phyloP scores from a whole-genome alignment of 2,329 filamentous ascomycete genomes.

The Pseudocercospora eumusae region DNA sequence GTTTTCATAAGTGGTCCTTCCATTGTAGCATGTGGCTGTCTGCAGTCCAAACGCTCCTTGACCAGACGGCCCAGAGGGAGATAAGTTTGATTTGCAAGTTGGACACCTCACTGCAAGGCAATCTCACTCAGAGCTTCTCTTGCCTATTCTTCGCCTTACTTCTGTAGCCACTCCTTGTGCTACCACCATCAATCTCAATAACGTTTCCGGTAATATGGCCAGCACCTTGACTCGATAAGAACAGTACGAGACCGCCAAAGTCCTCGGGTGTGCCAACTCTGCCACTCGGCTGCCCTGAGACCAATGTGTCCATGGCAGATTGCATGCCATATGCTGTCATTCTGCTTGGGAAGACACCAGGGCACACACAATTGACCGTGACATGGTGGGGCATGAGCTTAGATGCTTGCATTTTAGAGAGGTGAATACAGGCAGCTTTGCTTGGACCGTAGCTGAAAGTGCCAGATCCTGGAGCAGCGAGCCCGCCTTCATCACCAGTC shows the following conservation, averaged over 20 bases:
- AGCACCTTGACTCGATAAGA: slow-evolving; percentile 45
- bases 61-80: background rate
- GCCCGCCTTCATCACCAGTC: slow-evolving; percentile 50
- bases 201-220: slow-evolving; percentile 53
- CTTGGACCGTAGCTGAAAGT: slow-evolving; percentile 51
- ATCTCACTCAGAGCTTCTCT: slow-evolving; percentile 21
- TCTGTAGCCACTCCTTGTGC: slow-evolving; percentile 47
- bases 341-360: slow-evolving; percentile 56
- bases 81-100: background rate
- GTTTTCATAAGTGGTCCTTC: background rate
- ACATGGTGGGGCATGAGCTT: slow-evolving; percentile 57
- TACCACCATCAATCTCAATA: slow-evolving; percentile 52
- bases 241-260: slow-evolving; percentile 51
- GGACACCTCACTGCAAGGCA: background rate
- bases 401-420: slow-evolving; percentile 56
- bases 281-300: slow-evolving; percentile 49
- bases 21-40: no score
- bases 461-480: slow-evolving; percentile 50
- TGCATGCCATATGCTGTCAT: slow-evolving; percentile 56
- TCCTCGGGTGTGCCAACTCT: slow-evolving; percentile 52
- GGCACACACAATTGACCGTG: slow-evolving; percentile 59
- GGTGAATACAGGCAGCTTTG: slow-evolving; percentile 57
- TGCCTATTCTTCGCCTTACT: slow-evolving; percentile 36
- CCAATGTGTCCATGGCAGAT: slow-evolving; percentile 52
- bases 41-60: background rate